Evolutionary conservation across 768 basidiomycete genomes (phyloP).

Genomic region (Trametes cubensis): DNA sequence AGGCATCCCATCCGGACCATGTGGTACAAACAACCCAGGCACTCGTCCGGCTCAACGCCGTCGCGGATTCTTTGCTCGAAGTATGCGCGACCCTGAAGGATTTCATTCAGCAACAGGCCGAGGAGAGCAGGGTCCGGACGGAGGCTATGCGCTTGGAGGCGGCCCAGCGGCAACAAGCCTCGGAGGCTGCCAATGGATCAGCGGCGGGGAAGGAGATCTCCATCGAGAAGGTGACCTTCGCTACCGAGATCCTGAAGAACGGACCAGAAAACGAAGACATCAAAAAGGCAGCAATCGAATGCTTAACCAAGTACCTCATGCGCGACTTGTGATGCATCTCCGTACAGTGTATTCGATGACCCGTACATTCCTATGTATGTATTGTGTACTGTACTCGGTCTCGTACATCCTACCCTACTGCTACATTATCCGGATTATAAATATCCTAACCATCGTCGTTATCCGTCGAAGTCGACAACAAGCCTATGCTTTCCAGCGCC

Average conservation of each 20-base stretch:
- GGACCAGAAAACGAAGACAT: conserved; percentile 29
- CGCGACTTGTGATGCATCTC: conserved; percentile 6
- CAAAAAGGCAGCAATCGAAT: conserved; percentile 22
- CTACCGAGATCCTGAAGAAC: conserved; percentile 67
- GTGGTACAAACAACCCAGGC: conserved; percentile 39
- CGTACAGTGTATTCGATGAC: background rate
- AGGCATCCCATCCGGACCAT: conserved; percentile 17
- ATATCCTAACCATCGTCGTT: background rate
- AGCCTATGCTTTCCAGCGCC: conserved; percentile 12
- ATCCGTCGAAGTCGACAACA: background rate
- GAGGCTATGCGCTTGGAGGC: conserved; percentile 74
- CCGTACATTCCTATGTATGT: background rate
- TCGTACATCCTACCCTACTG: background rate
- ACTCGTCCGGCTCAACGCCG: conserved; percentile 47
- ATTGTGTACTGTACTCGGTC: background rate
- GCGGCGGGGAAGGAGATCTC: conserved; percentile 47
- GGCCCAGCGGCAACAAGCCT: conserved; percentile 46
- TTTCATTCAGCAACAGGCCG: conserved; percentile 66
- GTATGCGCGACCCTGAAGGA: conserved; percentile 50
- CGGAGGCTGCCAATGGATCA: conserved; percentile 27
- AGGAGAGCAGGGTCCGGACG: conserved; percentile 69
- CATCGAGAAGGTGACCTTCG: conserved; percentile 67
- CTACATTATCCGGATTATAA: background rate
- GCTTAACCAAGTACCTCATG: conserved; percentile 25
- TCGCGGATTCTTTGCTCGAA: conserved; percentile 60